Base-by-base conservation (phyloP, 2,329 filamentous ascomycete species). In the Fusarium piperis region DNA sequence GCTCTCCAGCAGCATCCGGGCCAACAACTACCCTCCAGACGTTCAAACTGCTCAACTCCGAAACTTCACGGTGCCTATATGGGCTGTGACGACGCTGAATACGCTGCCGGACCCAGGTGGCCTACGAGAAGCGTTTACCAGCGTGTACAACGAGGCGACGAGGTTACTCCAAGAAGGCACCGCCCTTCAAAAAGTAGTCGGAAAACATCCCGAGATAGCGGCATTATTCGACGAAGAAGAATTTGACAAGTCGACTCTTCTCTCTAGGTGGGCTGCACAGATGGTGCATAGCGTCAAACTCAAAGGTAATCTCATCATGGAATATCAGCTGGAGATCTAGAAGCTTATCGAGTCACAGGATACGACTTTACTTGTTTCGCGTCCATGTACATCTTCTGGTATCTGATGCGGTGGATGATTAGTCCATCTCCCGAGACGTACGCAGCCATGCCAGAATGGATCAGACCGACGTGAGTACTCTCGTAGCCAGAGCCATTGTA, bases 321-420 rank as follows among this genome's bases (percentile, higher is more conserved):
- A 23, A 7, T 5, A 5, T 12, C 12, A 44, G 18, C 20, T 8
- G 1, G 7, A 9, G 39, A 6, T 6, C 4, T 15, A 4, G 3
- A 13, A 51, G 0, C 35, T 48, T 5, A 64, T 1, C 1, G 0
- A 4, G 0, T 2, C 1, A 1, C 4, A 69, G 67, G 67, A 7
- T 70, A 70, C 5, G 67, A 70, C 1, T 70, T 70, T 30, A 70
- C 67, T 0, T 67, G 67, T 0, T 69, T 69, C 30, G 62, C 67
- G 7, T 62, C 56, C 0, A 67, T 69, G 67, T 62, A 48, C 8
- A 2, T 69, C 0, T 70, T 69, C 5, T 69, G 67, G 67, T 67
- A 67, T 7, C 23, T 69, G 18, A 69, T 69, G 67, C 52, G 67
- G 6, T 69, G 67, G 67, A 70, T 67, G 57, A 56, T 70, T 1